Evolutionary conservation across 1,139 yeast genomes (phyloP), one percentile per base, ranked within the genome.

Genomic region (Arxiozyma telluris): DNA sequence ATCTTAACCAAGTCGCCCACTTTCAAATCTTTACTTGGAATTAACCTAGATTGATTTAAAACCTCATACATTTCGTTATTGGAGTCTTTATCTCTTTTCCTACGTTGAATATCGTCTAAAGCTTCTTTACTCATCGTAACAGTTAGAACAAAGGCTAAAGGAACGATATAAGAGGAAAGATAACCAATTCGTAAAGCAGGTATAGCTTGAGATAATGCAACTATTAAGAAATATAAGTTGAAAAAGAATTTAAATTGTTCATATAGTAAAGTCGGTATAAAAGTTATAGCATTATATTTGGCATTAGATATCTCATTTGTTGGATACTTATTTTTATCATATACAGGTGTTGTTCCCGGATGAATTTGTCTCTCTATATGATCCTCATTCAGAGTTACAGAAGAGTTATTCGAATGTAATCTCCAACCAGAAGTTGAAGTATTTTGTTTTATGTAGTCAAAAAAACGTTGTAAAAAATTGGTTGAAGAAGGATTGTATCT

Each of bases 61-160:
- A 87, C 90, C 59, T 87, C 91, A 65, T 85, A 93, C 9, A 76
- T 69, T 68, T 93, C 98, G 62, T 80, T 80, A 64, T 94, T 94
- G 54, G 95, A 90, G 61, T 91, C 98, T 49, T 76, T 76, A 67
- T 94, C 99, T 59, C 99, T 79, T 59, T 93, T 79, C 53, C 98
- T 79, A 65, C 99, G 81, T 53, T 86, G 86, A 20, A 93, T 79
- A 69, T 94, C 99, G 71, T 94, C 98, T 61, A 89, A 78, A 0
- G 97, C 98, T 68, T 94, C 99, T 69, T 93, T 93, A 63, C 85
- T 75, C 96, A 94, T 90, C 0, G 98, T 94, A 7, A 94, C 96
- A 0, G 87, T 76, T 49, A 94, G 74, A 20, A 94, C 98, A 74
- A 94, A 94, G 1, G 87, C 96, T 54, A 94, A 76, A 0, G 99